Base-by-base conservation (phyloP, 2,329 filamentous ascomycete species). In the Pseudocercospora pini-densiflorae region DNA sequence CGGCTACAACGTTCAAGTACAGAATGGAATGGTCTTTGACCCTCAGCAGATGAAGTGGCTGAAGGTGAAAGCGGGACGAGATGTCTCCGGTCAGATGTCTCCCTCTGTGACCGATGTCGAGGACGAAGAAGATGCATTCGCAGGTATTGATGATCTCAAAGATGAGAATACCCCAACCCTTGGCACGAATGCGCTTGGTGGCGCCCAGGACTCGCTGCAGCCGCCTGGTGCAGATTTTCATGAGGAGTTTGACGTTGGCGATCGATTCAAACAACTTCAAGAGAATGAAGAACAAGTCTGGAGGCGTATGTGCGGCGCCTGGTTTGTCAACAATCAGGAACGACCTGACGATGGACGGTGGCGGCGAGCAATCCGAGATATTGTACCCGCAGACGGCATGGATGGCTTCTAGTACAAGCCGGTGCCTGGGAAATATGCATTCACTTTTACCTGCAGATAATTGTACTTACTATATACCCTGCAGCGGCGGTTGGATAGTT, bases 21-120 rank as follows among this genome's bases (percentile, higher is more conserved):
- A 97, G 65, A 92, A 93, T n/a, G 93, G 93, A 72, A 99, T 99
- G 95, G 91, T 98, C 9, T 99, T 98, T 77, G 95, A 99, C 76
- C 95, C 95, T 3, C 90, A 93, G 69, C 92, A 92, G 73, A 98
- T 99, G 94, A 96, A 93, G 78, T 99, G 95, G 95, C 86, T 98
- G 64, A 97, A 97, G 79, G 70, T 76, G 29, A 77, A 77, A 64
- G 72, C 72, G 19, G 83, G 68, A 60, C 66, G 78, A 71, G 71
- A 79, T 74, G 66, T 77, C 66, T 74, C 71, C 21, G 77, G 78
- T 31, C 77, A 76, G 9, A 65, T 77, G 10, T 77, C 79, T 8
- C 80, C 84, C 3, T 80, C 82, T 66, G 87, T 92, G 64, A 90
- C 89, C 23, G 80, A 92, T 16, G 91, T 94, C 54, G 92, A 96